Evolutionary conservation across 2,329 filamentous ascomycete species (phyloP).

Genomic region (Podosphaera fusca): DNA sequence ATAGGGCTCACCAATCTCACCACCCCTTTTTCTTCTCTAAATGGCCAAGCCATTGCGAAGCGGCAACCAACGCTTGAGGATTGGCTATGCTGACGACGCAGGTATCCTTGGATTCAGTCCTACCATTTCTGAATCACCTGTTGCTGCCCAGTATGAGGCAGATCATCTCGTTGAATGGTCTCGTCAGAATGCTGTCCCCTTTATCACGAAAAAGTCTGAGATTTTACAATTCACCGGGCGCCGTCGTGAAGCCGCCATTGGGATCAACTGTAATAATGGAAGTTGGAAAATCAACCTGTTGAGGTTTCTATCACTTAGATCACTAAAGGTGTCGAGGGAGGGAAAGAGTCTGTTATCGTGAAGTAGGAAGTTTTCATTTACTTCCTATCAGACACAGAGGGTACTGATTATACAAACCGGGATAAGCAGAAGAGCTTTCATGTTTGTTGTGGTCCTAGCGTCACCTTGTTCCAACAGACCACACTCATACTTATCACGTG

Average conservation of each 20-base stretch:
- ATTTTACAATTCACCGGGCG: neutral
- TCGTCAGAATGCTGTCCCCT: neutral
- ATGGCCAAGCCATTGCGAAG: neutral
- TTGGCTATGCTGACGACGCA: neutral
- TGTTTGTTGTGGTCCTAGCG: too few species aligned
- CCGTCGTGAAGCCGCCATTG: neutral
- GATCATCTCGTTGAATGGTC: neutral
- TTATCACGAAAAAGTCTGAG: neutral
- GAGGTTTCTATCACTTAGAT: too few species aligned
- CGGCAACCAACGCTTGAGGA: neutral
- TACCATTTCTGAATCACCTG: neutral
- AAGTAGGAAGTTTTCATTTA: too few species aligned
- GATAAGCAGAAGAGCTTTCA: too few species aligned
- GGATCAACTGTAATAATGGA: neutral
- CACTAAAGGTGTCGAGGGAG: too few species aligned
- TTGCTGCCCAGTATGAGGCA: neutral
- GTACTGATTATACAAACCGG: too few species aligned
- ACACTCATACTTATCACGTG: too few species aligned
- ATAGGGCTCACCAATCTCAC: neutral
- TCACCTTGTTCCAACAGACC: too few species aligned
- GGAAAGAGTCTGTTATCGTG: too few species aligned
- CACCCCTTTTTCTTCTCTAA: neutral
- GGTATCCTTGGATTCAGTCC: neutral
- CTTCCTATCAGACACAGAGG: too few species aligned
- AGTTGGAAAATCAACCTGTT: too few species aligned